Evolutionary conservation across 768 basidiomycete genomes (phyloP).

Genomic region (Kwoniella mangroviensis): DNA sequence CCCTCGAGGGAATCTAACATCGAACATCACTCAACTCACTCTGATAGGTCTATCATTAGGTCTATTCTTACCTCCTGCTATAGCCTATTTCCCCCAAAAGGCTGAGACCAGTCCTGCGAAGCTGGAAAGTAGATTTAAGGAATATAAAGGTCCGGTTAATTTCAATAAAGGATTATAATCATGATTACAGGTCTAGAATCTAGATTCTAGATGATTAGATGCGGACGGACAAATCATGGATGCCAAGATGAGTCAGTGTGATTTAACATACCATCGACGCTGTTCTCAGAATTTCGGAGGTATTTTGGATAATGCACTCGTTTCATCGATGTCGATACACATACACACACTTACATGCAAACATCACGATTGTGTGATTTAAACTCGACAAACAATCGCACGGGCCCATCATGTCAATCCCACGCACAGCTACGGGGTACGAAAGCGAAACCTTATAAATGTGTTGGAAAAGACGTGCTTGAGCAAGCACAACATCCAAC

Average conservation of each 20-base stretch:
- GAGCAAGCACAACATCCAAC: no score
- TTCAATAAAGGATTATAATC: constrained; percentile 60
- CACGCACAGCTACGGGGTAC: not conserved
- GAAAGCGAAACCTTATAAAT: not conserved
- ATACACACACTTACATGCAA: not conserved
- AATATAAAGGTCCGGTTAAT: constrained; percentile 53
- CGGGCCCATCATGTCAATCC: not conserved
- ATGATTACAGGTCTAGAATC: not conserved
- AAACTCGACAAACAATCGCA: not conserved
- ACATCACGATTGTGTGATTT: not conserved
- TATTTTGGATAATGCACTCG: not conserved
- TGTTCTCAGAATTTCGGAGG: not conserved
- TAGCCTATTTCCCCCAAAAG: constrained; percentile 60
- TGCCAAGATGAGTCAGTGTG: not conserved
- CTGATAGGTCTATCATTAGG: constrained; percentile 58
- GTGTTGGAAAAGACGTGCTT: not conserved
- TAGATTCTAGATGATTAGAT: not conserved
- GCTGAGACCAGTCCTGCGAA: constrained; percentile 55
- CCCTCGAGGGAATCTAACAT: constrained; percentile 48
- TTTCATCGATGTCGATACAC: not conserved
- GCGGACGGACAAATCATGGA: not conserved
- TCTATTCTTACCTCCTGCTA: constrained; percentile 59
- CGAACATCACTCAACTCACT: constrained; percentile 54
- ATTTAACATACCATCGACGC: no score
- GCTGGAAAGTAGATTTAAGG: constrained; percentile 55